Conservation (phyloP, 345 rosid genomes). For the Eucalyptus tenuipes region DNA sequence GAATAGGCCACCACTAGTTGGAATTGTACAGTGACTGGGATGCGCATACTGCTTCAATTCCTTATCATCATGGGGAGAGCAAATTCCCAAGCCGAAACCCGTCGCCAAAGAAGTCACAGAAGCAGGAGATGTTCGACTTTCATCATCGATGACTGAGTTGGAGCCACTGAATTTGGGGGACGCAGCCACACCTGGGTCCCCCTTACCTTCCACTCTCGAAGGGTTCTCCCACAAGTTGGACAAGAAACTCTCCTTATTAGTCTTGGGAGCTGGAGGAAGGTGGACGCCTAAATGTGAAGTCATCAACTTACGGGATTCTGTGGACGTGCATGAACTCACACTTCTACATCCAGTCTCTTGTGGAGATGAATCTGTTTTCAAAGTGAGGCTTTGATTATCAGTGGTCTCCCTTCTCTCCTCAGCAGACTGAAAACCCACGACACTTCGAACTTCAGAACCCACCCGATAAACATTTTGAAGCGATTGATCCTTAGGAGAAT, state of each 20-base stretch:
- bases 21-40: slow-evolving; percentile 4
- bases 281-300: background rate
- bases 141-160: slow-evolving; percentile 25
- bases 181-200: slow-evolving; percentile 1
- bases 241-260: slow-evolving; percentile 7
- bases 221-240: slow-evolving; percentile 20
- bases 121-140: slow-evolving; percentile 25
- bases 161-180: slow-evolving; percentile 25
- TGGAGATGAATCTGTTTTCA: background rate
- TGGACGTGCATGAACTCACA: slow-evolving; percentile 3
- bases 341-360: slow-evolving; percentile 3
- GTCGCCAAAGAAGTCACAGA: slow-evolving; percentile 41
- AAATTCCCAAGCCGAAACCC: slow-evolving; percentile 38
- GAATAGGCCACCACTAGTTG: slow-evolving; percentile 5
- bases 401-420: slow-evolving; percentile 11
- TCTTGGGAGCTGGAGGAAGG: slow-evolving; percentile 3
- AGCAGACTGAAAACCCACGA: slow-evolving; percentile 12
- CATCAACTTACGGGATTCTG: slow-evolving; percentile 8
- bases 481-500: slow-evolving; percentile 12
- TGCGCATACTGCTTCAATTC: slow-evolving; percentile 5
- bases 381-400: slow-evolving; percentile 2
- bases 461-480: background rate
- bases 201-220: slow-evolving; percentile 10
- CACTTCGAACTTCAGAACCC: slow-evolving; percentile 12
- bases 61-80: slow-evolving; percentile 14